phyloP scores from a whole-genome alignment of 2,329 filamentous ascomycete genomes.

The Botrytis cinerea region DNA sequence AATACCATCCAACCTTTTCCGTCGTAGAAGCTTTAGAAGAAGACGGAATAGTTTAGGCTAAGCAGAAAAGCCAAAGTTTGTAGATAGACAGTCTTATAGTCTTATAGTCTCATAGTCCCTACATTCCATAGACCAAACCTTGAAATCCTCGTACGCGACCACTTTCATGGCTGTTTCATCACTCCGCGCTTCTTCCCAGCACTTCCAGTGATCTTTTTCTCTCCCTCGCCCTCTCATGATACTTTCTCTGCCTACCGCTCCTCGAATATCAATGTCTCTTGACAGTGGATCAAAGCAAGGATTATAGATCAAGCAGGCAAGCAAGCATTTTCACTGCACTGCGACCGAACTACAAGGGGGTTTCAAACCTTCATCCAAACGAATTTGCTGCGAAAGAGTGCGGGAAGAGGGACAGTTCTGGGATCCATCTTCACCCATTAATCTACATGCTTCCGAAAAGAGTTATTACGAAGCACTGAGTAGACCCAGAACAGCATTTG shows the following conservation, averaged over 20 bases:
- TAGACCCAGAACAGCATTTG: slow-evolving; percentile 12
- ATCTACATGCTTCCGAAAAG: slow-evolving; percentile 10
- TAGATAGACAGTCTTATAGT: not conserved
- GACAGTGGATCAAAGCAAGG: slow-evolving; percentile 21
- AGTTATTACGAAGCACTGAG: slow-evolving; percentile 10
- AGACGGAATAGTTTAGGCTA: slow-evolving; percentile 1
- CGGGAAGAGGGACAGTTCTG: not conserved
- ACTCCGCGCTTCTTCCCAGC: not conserved
- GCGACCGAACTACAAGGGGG: slow-evolving; percentile 5
- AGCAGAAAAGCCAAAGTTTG: not conserved
- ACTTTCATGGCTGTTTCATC: slow-evolving; percentile 19
- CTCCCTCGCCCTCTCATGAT: not conserved
- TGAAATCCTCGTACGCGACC: slow-evolving; percentile 11
- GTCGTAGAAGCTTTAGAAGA: slow-evolving; percentile 6
- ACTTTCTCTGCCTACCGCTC: not conserved
- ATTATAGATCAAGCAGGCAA: slow-evolving; percentile 6
- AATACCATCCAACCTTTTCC: not conserved
- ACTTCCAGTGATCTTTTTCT: not conserved
- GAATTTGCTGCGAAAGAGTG: not conserved
- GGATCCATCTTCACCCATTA: not conserved
- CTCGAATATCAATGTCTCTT: not conserved
- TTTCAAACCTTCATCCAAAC: not conserved
- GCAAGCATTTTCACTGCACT: not conserved
- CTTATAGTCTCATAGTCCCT: slow-evolving; percentile 1
- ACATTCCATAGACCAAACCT: slow-evolving; percentile 21